Percentiles rank a stretch among this genome's conserved stretches.
Conservation (phyloP, 371 early-diverging fungal genomes). For the Mortierella sp. region DNA sequence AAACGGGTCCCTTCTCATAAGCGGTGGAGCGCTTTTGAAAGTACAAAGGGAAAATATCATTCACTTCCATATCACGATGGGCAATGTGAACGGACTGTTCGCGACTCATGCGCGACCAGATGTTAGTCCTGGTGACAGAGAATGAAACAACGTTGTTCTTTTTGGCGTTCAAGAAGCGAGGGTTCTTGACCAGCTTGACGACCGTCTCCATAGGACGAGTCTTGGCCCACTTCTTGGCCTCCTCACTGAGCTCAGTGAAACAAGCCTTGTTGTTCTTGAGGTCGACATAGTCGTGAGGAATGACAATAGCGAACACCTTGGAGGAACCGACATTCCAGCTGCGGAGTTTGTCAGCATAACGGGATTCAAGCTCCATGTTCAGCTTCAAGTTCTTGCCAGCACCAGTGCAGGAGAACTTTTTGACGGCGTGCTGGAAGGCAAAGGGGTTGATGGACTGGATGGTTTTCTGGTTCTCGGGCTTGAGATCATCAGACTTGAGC, state of each 20-base stretch:
- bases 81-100: slow-evolving; percentile 28
- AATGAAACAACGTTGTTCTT: slow-evolving; percentile 15
- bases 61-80: slow-evolving; percentile 27
- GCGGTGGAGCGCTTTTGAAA: slow-evolving; percentile 33
- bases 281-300: slow-evolving; percentile 43
- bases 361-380: slow-evolving; percentile 24
- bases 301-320: slow-evolving; percentile 27
- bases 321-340: slow-evolving; percentile 25
- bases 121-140: slow-evolving; percentile 21
- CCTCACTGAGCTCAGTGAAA: slow-evolving; percentile 12
- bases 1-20: slow-evolving; percentile 33
- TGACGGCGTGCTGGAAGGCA: slow-evolving; percentile 41
- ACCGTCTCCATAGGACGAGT: slow-evolving; percentile 31
- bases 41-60: slow-evolving; percentile 18
- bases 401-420: slow-evolving; percentile 22
- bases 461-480: slow-evolving; percentile 17
- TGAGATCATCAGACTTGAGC: slow-evolving; percentile 24
- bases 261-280: slow-evolving; percentile 35
- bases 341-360: slow-evolving; percentile 22
- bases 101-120: slow-evolving; percentile 45
- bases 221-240: slow-evolving; percentile 14
- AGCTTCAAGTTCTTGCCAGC: slow-evolving; percentile 7
- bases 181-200: slow-evolving; percentile 43
- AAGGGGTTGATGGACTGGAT: slow-evolving; percentile 39
- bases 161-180: slow-evolving; percentile 16